Base-by-base conservation (phyloP, 495 filamentous ascomycete genomes). In the Penicillium turbatum region DNA sequence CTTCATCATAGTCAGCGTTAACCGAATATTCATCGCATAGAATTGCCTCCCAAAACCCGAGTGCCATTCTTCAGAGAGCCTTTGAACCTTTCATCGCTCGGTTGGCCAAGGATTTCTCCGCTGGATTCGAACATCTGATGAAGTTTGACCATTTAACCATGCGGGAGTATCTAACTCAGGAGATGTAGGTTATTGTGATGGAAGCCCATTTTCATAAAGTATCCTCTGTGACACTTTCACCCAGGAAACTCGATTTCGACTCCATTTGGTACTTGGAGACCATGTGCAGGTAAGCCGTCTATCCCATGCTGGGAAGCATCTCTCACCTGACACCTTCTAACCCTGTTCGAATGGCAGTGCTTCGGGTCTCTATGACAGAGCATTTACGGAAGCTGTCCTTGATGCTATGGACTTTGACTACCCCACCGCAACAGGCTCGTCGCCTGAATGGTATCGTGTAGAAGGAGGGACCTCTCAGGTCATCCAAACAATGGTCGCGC, bases 301-400 rank as follows among this genome's bases (percentile, higher is more conserved):
- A 43, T n/a, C 1, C 17, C 19, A 17, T 42, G 6, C 21, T 12
- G 19, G 21, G 21, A 24, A 43, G 1, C 9, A 13, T 26, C 40
- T 12, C 19, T 24, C 15, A 3, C 40, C 40, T 11, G 6, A 38
- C 35, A 15, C 1, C 35, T 11, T 43, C 21, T 26, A 15, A 40
- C 24, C 16, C 34, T 37, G n/a, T 30, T 31, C 11, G 11, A 31
- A 31, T 31, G 30, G 30, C 30, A 53, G 53, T 41, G 53, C 66
- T 19, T 70, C 66, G 5, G 60, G 60, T 10, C 57, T 63, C 5
- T 74, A 69, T 45, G 70, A 75, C 47, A 59, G 69, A 44, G 62
- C 68, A n/a, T 62, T 68, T 15, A 57, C 48, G 19, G 72, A 75
- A 56, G 57, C 51, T 3, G 53, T 74, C 16, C 51, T 66, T 21